Evolutionary conservation across 768 basidiomycete genomes (phyloP).

Genomic region (Lactarius evosmus): DNA sequence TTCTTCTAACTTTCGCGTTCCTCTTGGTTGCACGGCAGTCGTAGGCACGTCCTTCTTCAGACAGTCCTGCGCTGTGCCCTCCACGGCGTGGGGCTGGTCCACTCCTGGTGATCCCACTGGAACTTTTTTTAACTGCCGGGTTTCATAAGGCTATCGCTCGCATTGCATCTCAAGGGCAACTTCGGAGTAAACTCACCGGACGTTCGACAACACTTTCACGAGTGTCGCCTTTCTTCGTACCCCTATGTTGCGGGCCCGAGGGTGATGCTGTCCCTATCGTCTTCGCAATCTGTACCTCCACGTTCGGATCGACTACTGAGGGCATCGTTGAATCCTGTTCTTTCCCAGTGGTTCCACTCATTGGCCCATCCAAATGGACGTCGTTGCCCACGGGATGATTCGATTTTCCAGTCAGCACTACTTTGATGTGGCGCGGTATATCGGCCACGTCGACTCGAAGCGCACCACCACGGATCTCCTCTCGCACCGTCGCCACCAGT

Average conservation of each 20-base stretch:
- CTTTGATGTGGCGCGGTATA: constrained; percentile 11
- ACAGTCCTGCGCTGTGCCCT: not conserved
- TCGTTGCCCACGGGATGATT: not conserved
- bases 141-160: not conserved
- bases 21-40: not conserved
- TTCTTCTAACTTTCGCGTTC: not conserved
- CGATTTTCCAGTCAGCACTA: not conserved
- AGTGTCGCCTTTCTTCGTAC: not conserved
- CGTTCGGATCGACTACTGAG: not conserved
- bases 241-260: not conserved
- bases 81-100: not conserved
- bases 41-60: not conserved
- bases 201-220: not conserved
- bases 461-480: constrained; percentile 10
- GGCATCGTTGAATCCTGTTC: not conserved
- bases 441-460: not conserved
- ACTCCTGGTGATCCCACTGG: not conserved
- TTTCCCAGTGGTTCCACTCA: not conserved
- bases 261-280: not conserved
- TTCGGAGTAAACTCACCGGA: not conserved
- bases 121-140: not conserved
- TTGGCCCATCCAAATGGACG: not conserved
- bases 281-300: not conserved
- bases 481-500: constrained; percentile 22
- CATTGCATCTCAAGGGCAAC: not conserved